phyloP scores from a whole-genome alignment of 345 rosid species.

The Mangifera indica region DNA sequence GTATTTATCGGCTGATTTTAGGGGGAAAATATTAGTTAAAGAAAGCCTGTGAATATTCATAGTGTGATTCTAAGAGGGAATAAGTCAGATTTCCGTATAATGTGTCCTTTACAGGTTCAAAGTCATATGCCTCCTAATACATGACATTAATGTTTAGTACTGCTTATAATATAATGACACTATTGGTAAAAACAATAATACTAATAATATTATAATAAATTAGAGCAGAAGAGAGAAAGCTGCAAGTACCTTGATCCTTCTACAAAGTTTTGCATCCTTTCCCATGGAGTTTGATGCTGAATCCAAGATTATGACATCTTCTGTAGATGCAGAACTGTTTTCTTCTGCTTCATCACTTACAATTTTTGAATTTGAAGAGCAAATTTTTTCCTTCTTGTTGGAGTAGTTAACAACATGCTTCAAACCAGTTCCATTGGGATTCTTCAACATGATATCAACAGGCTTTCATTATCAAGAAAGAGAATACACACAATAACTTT shows the following conservation, averaged over 20 bases:
- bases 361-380: constrained; percentile 23
- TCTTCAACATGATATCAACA: constrained; percentile 25
- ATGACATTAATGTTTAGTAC: background rate
- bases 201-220: background rate
- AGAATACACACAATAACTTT: background rate
- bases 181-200: too few species aligned
- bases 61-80: background rate
- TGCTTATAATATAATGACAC: too few species aligned
- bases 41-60: background rate
- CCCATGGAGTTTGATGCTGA: constrained; percentile 23
- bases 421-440: constrained; percentile 11
- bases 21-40: constrained; percentile 4
- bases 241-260: constrained; percentile 17
- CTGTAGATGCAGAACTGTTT: constrained; percentile 33
- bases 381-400: constrained; percentile 19
- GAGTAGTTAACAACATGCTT: constrained; percentile 13
- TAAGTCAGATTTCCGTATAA: background rate
- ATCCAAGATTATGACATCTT: constrained; percentile 32
- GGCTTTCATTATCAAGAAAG: constrained; percentile 30
- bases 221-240: constrained; percentile 4
- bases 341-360: constrained; percentile 37
- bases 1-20: constrained; percentile 17
- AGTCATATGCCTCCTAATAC: background rate
- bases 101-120: background rate
- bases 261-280: constrained; percentile 22